These are phyloP conservation scores for Pugionium dolabratum DNA, from an alignment of 345 rosid genomes.

Conservation along the genomic window DNA sequence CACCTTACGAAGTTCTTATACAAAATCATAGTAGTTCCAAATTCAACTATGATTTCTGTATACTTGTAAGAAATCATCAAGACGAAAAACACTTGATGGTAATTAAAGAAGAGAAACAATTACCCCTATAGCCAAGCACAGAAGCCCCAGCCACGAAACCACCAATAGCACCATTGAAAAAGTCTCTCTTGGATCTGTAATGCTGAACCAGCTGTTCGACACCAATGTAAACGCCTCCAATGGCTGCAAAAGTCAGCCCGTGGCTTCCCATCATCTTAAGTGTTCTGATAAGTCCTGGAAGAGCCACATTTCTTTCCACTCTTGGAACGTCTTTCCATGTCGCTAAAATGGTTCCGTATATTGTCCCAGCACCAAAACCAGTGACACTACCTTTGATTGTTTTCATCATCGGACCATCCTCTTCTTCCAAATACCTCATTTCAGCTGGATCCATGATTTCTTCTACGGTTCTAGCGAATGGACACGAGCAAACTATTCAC, in stretches of 20 bases:
- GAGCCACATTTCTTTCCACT: conserved; percentile 90
- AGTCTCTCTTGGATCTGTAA: conserved; percentile 79
- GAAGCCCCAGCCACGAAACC: conserved; percentile 96
- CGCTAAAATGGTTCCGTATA: conserved; percentile 84
- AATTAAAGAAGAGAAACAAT: conserved; percentile 1
- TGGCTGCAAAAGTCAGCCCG: conserved; percentile 89
- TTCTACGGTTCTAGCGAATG: conserved; percentile 24
- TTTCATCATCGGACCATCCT: conserved; percentile 72
- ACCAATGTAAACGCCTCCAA: conserved; percentile 97
- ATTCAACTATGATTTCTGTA: too few species aligned
- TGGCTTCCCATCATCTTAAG: conserved; percentile 92
- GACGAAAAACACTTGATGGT: too few species aligned
- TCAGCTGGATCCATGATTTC: conserved; percentile 75
- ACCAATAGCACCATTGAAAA: conserved; percentile 88
- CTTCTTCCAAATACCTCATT: conserved; percentile 79
- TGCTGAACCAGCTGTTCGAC: conserved; percentile 86
- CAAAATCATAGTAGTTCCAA: conserved; percentile 8
- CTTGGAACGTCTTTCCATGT: conserved; percentile 97
- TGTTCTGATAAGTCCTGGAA: conserved; percentile 87
- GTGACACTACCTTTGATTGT: conserved; percentile 81
- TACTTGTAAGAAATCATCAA: conserved; percentile 4
- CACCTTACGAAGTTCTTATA: too few species aligned
- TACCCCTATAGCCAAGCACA: conserved; percentile 85
- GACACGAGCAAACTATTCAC: conserved; percentile 15
- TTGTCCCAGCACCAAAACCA: conserved; percentile 77